phyloP scores from a whole-genome alignment of 352 stramenopile genomes.

The Pythium brachiatum region DNA sequence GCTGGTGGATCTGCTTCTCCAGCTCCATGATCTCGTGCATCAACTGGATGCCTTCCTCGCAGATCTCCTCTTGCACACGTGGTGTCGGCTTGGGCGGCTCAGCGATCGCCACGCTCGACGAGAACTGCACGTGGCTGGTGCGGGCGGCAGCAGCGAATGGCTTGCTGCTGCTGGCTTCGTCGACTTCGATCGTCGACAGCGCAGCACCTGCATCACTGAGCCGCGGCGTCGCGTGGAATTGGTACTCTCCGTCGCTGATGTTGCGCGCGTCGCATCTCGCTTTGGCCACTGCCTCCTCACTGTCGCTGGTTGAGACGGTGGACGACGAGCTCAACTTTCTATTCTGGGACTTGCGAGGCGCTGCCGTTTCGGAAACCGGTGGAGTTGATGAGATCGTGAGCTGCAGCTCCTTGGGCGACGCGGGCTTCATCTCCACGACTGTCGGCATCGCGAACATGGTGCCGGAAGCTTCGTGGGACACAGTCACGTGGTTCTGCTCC shows the following conservation, averaged over 20 bases:
- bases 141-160: not conserved
- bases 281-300: constrained; percentile 15
- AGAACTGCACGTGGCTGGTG: not conserved
- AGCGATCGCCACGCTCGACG: constrained; percentile 5
- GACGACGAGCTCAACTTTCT: constrained; percentile 31
- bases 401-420: constrained; percentile 21
- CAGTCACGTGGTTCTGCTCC: constrained; percentile 21
- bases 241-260: constrained; percentile 11
- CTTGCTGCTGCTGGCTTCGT: not conserved
- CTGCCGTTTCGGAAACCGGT: constrained; percentile 1
- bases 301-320: constrained; percentile 32
- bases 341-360: constrained; percentile 15
- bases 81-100: constrained; percentile 10
- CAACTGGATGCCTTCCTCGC: constrained; percentile 21
- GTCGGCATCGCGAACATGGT: constrained; percentile 10
- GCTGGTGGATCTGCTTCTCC: constrained; percentile 25
- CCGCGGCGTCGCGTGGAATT: not conserved
- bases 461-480: constrained; percentile 19
- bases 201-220: not conserved
- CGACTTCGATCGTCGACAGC: constrained; percentile 22
- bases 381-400: constrained; percentile 6
- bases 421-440: constrained; percentile 25
- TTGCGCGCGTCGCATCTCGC: not conserved
- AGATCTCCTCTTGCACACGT: constrained; percentile 8
- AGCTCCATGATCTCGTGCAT: constrained; percentile 30